Evolutionary conservation across 23 red algal species (phyloP).

Genomic region (Agarophyton chilense): DNA sequence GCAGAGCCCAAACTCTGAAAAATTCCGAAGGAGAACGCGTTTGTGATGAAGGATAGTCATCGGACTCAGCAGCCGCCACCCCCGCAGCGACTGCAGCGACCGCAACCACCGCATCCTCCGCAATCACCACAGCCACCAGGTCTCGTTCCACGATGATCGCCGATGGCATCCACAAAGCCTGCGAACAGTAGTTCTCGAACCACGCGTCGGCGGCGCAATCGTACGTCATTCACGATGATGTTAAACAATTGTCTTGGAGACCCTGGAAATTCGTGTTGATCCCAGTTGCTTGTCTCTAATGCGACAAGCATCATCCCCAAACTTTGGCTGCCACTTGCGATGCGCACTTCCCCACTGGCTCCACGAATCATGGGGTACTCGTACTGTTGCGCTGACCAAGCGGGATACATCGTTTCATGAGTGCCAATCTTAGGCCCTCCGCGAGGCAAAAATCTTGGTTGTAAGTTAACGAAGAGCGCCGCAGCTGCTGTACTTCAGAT

Average conservation of each 20-base stretch:
- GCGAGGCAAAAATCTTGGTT: conserved; percentile 3
- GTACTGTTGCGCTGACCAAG: not conserved
- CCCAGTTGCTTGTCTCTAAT: not conserved
- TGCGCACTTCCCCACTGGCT: not conserved
- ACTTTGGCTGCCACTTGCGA: not conserved
- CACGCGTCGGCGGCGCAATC: not conserved
- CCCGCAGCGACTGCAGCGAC: not conserved
- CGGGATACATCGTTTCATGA: conserved; percentile 24
- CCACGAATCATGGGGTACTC: conserved; percentile 1
- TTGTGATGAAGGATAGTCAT: no score
- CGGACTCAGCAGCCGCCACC: not conserved
- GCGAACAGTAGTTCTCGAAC: not conserved
- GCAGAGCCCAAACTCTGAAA: no score
- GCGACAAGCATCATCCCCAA: not conserved
- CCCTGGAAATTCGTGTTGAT: not conserved
- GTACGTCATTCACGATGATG: not conserved
- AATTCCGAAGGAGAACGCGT: no score
- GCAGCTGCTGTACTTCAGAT: not conserved
- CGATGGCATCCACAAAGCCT: not conserved
- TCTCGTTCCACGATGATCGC: not conserved
- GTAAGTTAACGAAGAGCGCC: not conserved
- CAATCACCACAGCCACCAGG: not conserved
- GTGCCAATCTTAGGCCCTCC: not conserved
- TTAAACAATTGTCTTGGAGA: not conserved
- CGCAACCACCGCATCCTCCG: not conserved